Evolutionary conservation across 2,329 filamentous ascomycete genomes (phyloP).

Genomic region (Trichophyton equinum): DNA sequence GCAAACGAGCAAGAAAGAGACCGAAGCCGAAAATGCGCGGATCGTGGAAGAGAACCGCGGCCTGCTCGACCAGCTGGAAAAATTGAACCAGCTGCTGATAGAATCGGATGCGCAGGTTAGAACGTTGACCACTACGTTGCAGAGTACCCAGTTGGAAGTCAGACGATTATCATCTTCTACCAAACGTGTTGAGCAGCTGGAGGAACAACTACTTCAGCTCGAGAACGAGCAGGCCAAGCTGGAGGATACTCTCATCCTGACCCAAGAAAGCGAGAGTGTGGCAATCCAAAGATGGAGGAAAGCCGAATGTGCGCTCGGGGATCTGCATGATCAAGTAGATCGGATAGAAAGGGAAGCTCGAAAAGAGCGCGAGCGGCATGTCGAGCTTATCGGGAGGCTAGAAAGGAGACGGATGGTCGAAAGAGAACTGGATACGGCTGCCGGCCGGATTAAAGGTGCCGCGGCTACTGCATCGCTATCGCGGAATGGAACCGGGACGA

Average conservation of each 20-base stretch:
- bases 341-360: constrained; percentile 72
- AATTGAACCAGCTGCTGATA: constrained; percentile 62
- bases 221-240: constrained; percentile 70
- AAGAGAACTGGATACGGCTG: constrained; percentile 65
- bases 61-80: constrained; percentile 72
- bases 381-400: constrained; percentile 69
- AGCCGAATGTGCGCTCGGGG: constrained; percentile 64
- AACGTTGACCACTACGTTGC: constrained; percentile 61
- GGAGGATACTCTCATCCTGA: constrained; percentile 53
- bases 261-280: constrained; percentile 62
- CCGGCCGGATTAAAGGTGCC: constrained; percentile 66
- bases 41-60: constrained; percentile 72
- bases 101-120: constrained; percentile 72
- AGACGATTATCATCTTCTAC: constrained; percentile 62
- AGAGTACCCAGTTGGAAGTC: constrained; percentile 65
- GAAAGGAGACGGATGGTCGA: constrained; percentile 74
- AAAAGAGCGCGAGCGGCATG: constrained; percentile 68
- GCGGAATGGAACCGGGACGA: constrained; percentile 46
- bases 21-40: constrained; percentile 64
- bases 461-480: constrained; percentile 57
- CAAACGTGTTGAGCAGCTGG: constrained; percentile 61
- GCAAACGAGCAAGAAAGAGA: constrained; percentile 57
- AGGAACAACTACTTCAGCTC: constrained; percentile 63
- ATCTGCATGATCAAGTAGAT: constrained; percentile 78
- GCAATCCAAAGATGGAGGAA: constrained; percentile 74